Evolutionary conservation across 2,329 filamentous ascomycete species (phyloP).

Genomic region (Pestalotiopsis sp.): DNA sequence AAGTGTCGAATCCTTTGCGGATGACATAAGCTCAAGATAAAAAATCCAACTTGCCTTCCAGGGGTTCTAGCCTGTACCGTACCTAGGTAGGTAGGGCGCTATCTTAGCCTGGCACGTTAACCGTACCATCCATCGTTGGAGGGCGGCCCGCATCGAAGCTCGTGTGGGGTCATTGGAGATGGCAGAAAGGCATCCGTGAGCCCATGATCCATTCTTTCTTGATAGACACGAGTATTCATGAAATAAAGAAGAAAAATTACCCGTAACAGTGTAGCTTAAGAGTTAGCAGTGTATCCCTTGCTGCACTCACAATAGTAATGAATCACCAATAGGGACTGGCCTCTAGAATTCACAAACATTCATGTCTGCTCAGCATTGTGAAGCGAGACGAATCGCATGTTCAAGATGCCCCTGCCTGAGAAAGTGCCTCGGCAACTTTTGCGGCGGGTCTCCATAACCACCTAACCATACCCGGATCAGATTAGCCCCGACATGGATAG

Average conservation of each 20-base stretch:
- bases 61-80: not conserved
- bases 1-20: not conserved
- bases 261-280: not conserved
- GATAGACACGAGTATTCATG: not conserved
- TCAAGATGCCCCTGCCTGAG: not conserved
- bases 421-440: constrained; percentile 12
- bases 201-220: not conserved
- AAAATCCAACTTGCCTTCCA: not conserved
- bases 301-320: not conserved
- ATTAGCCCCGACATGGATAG: not conserved
- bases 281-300: not conserved
- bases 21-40: not conserved
- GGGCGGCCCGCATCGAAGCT: not conserved
- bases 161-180: not conserved
- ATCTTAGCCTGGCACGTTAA: not conserved
- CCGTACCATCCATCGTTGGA: not conserved
- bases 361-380: not conserved
- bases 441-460: not conserved
- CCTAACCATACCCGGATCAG: not conserved
- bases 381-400: not conserved
- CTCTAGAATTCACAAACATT: not conserved
- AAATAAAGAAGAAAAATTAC: not conserved
- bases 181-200: not conserved
- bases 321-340: not conserved
- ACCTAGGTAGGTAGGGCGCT: not conserved